Base-by-base conservation (phyloP, 805 yeast species). In the Candida michaelii region DNA sequence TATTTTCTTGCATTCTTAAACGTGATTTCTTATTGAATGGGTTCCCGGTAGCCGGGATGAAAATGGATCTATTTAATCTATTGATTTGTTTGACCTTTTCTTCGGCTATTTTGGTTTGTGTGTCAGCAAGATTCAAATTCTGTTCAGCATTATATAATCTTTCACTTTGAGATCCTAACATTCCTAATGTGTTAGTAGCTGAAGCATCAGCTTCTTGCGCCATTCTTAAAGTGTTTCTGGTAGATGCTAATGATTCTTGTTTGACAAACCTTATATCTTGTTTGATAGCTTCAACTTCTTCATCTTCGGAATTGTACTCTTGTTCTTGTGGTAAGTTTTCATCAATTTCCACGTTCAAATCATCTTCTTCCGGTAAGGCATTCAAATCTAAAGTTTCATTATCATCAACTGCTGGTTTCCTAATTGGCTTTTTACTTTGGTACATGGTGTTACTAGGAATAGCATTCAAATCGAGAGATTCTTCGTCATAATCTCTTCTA, bases 131-230 rank as follows among this genome's bases (percentile, higher is more conserved):
- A 41, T 85, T 79, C 51, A 91, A 68, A 50, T 83, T 83, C 50
- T 79, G 79, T 59, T 93, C 97, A 15, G 90, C 82, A 55, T 79
- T 80, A 60, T 84, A 86, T 49, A 93, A 70, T 37, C 88, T 74
- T 59, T 89, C 97, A 44, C 93, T 82, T 63, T 93, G 98, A n/a
- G 90, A 79, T 18, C 99, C 99, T 37, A 93, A 74, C 80, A 88
- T 80, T 21, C 97, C 97, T 48, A 91, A 65, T 0, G 97, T 85
- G 59, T 91, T 90, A 14, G 70, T 62, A 12, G 67, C 75, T 11
- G 69, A 60, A 4, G 73, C 73, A 43, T 70, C 74, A 9, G 76
- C 74, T 50, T 70, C 74, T 47, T 69, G 72, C 2, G 74, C 76
- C 74, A 70, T 70, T 45, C 70, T 54, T 46, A 93, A 65, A 1